A percentile compares a stretch with the other conserved stretches of the same genome.
phyloP scores from a whole-genome alignment of 2,329 filamentous ascomycete genomes.

The Stagonosporopsis rhizophila region DNA sequence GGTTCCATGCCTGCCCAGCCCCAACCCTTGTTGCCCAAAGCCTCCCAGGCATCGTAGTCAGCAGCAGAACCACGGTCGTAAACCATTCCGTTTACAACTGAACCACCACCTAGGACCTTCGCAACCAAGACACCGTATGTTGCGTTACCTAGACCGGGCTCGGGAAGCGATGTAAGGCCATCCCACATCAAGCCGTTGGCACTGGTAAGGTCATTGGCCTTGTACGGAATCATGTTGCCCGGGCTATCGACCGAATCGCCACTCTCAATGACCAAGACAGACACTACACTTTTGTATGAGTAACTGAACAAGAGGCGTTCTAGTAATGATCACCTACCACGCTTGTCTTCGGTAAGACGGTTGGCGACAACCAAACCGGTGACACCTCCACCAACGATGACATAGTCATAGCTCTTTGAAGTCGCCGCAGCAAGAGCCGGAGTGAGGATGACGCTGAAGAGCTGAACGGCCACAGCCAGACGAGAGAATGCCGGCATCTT shows the following conservation, averaged over 20 bases:
- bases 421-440: slow-evolving; percentile 24
- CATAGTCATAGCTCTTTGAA: slow-evolving; percentile 37
- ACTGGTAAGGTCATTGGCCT: slow-evolving; percentile 34
- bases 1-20: slow-evolving; percentile 57
- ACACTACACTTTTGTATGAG: slow-evolving; percentile 22
- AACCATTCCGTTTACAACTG: slow-evolving; percentile 48
- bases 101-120: slow-evolving; percentile 39
- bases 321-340: slow-evolving; percentile 18
- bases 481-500: slow-evolving; percentile 37
- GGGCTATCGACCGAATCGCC: slow-evolving; percentile 35
- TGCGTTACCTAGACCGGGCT: slow-evolving; percentile 30
- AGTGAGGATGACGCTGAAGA: slow-evolving; percentile 30
- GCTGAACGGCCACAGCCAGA: slow-evolving; percentile 35
- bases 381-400: slow-evolving; percentile 43
- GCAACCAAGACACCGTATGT: slow-evolving; percentile 34
- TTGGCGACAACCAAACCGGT: slow-evolving; percentile 40
- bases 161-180: slow-evolving; percentile 30
- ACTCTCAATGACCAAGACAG: slow-evolving; percentile 38
- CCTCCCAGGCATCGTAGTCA: slow-evolving; percentile 62
- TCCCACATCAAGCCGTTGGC: slow-evolving; percentile 31
- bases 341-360: slow-evolving; percentile 35
- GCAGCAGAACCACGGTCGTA: slow-evolving; percentile 44
- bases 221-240: slow-evolving; percentile 36
- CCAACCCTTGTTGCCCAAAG: slow-evolving; percentile 67
- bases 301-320: neutral